Conservation (phyloP, 768 basidiomycete genomes). For the Pleurotus tuoliensis region DNA sequence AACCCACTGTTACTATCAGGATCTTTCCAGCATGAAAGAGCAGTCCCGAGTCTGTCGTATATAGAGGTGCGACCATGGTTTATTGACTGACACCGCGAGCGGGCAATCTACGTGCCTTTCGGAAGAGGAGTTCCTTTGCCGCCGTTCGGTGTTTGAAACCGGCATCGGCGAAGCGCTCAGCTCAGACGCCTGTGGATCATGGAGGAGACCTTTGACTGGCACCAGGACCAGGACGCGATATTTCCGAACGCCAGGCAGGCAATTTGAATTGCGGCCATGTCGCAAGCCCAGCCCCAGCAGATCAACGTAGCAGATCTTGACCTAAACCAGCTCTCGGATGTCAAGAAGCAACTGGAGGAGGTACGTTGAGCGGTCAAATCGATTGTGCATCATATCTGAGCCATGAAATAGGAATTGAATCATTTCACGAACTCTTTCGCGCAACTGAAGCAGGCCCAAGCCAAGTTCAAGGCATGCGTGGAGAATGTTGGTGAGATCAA, state of each 20-base stretch:
- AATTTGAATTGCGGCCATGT: not conserved
- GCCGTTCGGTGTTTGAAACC: too few relatives aligned
- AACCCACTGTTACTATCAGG: conserved; percentile 85
- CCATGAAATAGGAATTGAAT: conserved; percentile 68
- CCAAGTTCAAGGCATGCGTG: conserved; percentile 86
- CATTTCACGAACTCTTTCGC: conserved; percentile 90
- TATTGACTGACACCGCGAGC: not conserved
- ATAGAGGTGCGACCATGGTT: conserved; percentile 91
- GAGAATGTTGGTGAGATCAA: conserved; percentile 77
- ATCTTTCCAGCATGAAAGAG: conserved; percentile 95
- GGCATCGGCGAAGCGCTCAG: too few relatives aligned
- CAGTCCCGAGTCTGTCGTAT: conserved; percentile 85
- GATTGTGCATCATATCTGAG: too few relatives aligned
- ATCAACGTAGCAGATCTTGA: conserved; percentile 83
- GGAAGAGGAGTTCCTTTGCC: too few relatives aligned
- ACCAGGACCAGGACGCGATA: too few relatives aligned
- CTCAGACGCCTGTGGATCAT: too few relatives aligned
- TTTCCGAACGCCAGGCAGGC: too few relatives aligned
- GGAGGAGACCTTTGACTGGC: too few relatives aligned
- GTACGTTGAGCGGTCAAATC: conserved; percentile 34
- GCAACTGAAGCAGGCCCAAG: conserved; percentile 89
- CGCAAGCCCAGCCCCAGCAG: conserved; percentile 52
- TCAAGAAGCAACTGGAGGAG: conserved; percentile 90
- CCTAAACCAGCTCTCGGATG: conserved; percentile 81
- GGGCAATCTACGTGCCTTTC: not conserved